Conservation (phyloP, 176 grass and related monocot genomes). For the Carex littledalei region DNA sequence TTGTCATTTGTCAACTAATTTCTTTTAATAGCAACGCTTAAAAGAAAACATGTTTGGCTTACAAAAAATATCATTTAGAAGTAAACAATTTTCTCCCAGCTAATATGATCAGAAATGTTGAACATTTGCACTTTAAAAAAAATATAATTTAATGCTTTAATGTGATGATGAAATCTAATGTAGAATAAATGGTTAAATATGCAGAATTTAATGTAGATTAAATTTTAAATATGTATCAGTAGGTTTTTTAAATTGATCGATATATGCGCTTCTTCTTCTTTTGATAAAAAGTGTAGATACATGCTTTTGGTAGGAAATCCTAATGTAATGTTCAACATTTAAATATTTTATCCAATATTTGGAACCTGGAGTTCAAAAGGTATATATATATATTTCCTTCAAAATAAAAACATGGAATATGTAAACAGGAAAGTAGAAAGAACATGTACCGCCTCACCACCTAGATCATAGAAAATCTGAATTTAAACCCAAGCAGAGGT, state of each 20-base stretch:
- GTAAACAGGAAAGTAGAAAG: too few species aligned
- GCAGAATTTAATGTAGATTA: too few species aligned
- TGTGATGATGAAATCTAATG: background rate
- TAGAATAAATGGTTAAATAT: background rate
- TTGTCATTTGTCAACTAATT: too few species aligned
- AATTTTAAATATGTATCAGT: too few species aligned
- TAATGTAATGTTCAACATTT: background rate
- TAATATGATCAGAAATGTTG: background rate
- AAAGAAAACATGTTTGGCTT: too few species aligned
- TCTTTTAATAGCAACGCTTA: too few species aligned
- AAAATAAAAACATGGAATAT: too few species aligned
- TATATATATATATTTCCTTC: background rate
- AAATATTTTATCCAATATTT: background rate
- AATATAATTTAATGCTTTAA: background rate
- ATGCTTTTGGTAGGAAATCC: background rate
- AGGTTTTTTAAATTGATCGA: too few species aligned
- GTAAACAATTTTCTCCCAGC: background rate
- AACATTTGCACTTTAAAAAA: background rate
- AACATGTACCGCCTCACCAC: background rate
- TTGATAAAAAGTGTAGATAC: too few species aligned
- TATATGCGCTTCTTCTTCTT: background rate
- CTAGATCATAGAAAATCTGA: background rate
- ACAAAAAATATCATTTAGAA: too few species aligned
- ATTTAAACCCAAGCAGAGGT: background rate
- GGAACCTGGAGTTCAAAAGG: background rate